A percentile compares a stretch with the other conserved stretches of the same genome.
Conservation (phyloP, 2,329 filamentous ascomycete genomes). For the Escovopsis sp. region DNA sequence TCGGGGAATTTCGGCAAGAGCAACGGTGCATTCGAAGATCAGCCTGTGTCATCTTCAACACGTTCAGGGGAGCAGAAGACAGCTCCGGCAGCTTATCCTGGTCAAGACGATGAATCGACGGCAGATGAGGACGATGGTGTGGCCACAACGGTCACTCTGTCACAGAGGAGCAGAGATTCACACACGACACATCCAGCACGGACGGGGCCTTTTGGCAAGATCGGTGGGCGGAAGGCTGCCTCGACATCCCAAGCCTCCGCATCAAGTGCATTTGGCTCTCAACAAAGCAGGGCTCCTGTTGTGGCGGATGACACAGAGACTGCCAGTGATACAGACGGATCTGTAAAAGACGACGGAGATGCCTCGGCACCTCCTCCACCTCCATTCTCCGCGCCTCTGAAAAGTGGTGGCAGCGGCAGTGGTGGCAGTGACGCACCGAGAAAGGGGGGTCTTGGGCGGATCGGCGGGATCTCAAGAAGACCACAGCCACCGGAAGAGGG, state of each 20-base stretch:
- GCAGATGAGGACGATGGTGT: conserved; percentile 17
- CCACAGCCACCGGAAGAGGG: conserved; percentile 5
- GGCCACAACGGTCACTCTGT: too few relatives aligned
- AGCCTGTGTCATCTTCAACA: conserved; percentile 30
- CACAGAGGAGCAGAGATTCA: conserved; percentile 3
- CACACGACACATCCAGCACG: conserved; percentile 1
- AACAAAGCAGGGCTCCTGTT: conserved; percentile 1
- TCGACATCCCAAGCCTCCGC: conserved; percentile 8
- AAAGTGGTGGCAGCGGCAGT: conserved; percentile 3
- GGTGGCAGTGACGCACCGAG: conserved; percentile 11
- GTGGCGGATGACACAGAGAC: conserved; percentile 23
- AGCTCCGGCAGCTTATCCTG: conserved; percentile 5
- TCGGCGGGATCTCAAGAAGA: conserved; percentile 21
- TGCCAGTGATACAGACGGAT: conserved; percentile 21
- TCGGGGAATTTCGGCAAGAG: conserved; percentile 11
- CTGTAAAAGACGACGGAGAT: conserved; percentile 7
- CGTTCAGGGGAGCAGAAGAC: conserved; percentile 13
- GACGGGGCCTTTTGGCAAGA: conserved; percentile 15
- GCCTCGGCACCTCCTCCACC: conserved; percentile 9
- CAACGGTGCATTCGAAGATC: conserved; percentile 38
- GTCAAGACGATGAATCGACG: conserved; percentile 17
- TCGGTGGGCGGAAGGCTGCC: conserved; percentile 13
- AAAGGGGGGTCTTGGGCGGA: conserved; percentile 25
- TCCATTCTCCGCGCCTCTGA: conserved; percentile 2
- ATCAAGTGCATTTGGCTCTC: conserved; percentile 4